These are phyloP conservation scores for Penicillium sp. DNA, from an alignment of 2,329 filamentous ascomycete genomes.

Conservation along the genomic window DNA sequence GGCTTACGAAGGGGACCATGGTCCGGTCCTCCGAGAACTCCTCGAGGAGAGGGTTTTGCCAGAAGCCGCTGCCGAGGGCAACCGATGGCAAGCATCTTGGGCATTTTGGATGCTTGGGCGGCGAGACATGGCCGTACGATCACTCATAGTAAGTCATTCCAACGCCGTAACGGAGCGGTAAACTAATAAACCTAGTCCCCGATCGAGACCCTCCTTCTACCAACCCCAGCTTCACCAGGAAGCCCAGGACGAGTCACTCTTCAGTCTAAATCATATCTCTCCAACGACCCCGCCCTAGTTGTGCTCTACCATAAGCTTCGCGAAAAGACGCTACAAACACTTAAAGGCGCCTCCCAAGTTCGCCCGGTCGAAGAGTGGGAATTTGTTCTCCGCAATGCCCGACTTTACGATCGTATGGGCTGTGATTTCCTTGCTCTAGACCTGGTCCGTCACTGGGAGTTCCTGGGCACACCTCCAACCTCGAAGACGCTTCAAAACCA, in stretches of 20 bases:
- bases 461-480: conserved; percentile 26
- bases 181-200: conserved; percentile 59
- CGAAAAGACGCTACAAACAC: conserved; percentile 75
- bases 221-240: conserved; percentile 53
- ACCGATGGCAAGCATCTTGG: conserved; percentile 94
- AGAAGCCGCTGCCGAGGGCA: conserved; percentile 74
- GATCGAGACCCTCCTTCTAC: conserved; percentile 65
- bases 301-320: conserved; percentile 84
- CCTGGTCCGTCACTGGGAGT: conserved; percentile 61
- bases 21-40: conserved; percentile 69
- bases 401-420: conserved; percentile 85
- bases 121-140: conserved; percentile 78
- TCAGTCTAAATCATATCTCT: conserved; percentile 75
- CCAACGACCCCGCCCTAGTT: conserved; percentile 86
- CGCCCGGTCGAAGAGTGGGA: conserved; percentile 79
- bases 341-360: conserved; percentile 80
- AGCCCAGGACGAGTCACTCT: conserved; percentile 60
- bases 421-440: conserved; percentile 87
- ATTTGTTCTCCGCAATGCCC: conserved; percentile 82
- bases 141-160: conserved; percentile 66
- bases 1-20: conserved; percentile 83
- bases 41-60: conserved; percentile 77
- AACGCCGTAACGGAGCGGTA: background rate
- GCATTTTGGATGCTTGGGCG: conserved; percentile 87
- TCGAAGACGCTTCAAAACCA: conserved; percentile 39